Base-by-base conservation (phyloP, 768 basidiomycete species). In the Termitomyces sp. region DNA sequence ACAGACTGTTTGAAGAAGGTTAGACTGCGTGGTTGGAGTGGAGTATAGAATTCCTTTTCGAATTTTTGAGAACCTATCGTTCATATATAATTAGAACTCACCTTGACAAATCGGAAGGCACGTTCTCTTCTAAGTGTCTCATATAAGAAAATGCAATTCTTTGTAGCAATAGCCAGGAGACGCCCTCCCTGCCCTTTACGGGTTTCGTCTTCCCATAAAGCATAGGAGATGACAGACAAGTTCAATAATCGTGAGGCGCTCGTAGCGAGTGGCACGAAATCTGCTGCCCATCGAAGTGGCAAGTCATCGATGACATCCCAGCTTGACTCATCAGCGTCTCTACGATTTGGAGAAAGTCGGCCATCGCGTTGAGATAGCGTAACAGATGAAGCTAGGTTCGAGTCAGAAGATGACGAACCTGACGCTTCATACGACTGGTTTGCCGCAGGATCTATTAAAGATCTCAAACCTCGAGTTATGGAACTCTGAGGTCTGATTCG, bases 281-380 rank as follows among this genome's bases (percentile, higher is more conserved):
- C 92, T 0, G 87, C 88, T n/a, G 91, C 89, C 92, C 92, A 94
- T 34, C 89, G 82, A 47, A 93, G 66, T 2, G 90, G 88, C 9
- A 89, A 72, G 49, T 84, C 82, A 13, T 92, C 90, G 0, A 91
- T 77, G 6, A 91, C 66, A 68, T 93, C 91, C 91, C 90, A 87
- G 33, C 74, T 76, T 13, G 82, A 78, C 50, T 84, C 83, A 47
- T 72, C 74, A 11, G 78, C 72, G 34, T 76, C 67, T 65, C 46
- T 70, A 50, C 66, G 50, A 13, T 33, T 55, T 44, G 54, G 54
- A 55, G 54, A 44, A 58, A 46, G 58, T 33, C 24, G 54, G 45
- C 13, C 60, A 39, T 56, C 63, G 36, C 56, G 31, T 30, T 42
- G 31, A 36, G 62, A 41, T 6, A 45, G 7, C 33, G 53, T 11